These are phyloP conservation scores for Funneliformis caledonium DNA, from an alignment of 371 early-diverging fungal species.

Conservation along the genomic window DNA sequence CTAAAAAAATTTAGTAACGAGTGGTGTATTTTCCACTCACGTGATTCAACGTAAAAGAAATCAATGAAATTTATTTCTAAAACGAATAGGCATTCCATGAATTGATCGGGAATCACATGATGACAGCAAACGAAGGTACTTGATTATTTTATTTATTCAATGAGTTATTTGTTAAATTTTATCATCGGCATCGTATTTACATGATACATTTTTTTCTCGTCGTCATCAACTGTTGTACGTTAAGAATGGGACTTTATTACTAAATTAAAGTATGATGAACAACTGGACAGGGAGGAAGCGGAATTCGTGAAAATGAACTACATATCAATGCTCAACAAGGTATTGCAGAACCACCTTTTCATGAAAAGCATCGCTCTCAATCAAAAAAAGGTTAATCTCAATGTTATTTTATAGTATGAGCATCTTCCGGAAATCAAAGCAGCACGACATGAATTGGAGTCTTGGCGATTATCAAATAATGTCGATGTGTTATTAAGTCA, in stretches of 20 bases:
- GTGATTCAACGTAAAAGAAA: background rate
- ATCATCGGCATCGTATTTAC: background rate
- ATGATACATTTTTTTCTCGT: background rate
- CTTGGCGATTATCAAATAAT: conserved; percentile 56
- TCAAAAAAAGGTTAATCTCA: background rate
- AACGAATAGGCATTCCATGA: conserved; percentile 60
- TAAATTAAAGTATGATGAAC: conserved; percentile 58
- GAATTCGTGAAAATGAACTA: conserved; percentile 66
- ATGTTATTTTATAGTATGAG: conserved; percentile 45
- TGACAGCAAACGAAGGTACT: conserved; percentile 67
- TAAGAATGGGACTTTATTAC: conserved; percentile 65
- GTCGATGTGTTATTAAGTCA: conserved; percentile 63
- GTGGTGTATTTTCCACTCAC: background rate
- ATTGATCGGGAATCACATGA: conserved; percentile 61
- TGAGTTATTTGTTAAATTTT: background rate
- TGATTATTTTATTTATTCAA: background rate
- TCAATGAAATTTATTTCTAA: background rate
- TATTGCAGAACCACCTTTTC: conserved; percentile 37
- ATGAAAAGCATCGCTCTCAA: background rate
- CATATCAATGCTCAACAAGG: conserved; percentile 62
- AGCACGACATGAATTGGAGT: conserved; percentile 51
- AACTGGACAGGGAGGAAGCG: conserved; percentile 58
- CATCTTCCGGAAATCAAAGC: conserved; percentile 52
- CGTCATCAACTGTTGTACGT: background rate
- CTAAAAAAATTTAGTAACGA: background rate